A percentile compares a stretch with the other conserved stretches of the same genome.
Evolutionary conservation across 805 yeast genomes (phyloP).

Genomic region (Candida loeiensis): DNA sequence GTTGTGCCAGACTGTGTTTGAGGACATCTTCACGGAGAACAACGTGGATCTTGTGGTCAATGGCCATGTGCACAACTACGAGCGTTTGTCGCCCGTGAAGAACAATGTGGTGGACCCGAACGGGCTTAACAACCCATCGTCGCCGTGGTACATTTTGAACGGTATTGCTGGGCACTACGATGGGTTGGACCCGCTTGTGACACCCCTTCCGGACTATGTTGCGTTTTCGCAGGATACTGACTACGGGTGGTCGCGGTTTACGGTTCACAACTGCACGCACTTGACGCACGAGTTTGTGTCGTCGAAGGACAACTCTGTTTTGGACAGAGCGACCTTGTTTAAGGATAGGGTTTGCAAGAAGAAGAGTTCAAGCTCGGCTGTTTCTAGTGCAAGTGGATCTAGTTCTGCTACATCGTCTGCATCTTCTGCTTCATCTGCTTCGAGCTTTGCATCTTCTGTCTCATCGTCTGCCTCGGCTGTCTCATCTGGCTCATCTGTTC

Average conservation of each 20-base stretch:
- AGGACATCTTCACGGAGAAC: conserved; percentile 10
- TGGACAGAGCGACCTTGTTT: conserved; percentile 15
- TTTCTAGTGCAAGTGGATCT: neutral
- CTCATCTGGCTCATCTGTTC: conserved; percentile 2
- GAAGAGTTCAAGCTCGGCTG: neutral
- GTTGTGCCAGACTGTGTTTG: conserved; percentile 14
- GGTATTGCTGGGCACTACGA: conserved; percentile 17
- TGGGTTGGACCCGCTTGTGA: conserved; percentile 11
- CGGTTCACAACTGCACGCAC: conserved; percentile 16
- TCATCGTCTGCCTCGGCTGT: neutral
- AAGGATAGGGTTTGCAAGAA: conserved; percentile 9
- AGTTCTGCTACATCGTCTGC: neutral
- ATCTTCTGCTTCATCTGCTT: too few relatives aligned
- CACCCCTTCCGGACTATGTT: conserved; percentile 13
- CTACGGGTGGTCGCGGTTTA: conserved; percentile 15
- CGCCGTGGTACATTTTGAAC: conserved; percentile 16
- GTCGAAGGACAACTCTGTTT: conserved; percentile 12
- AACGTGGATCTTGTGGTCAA: conserved; percentile 13
- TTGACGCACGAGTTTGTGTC: conserved; percentile 15
- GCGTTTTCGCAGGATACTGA: conserved; percentile 13
- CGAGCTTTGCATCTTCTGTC: conserved; percentile 1
- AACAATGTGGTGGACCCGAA: conserved; percentile 12
- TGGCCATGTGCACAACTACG: conserved; percentile 16
- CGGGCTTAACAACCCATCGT: conserved; percentile 14
- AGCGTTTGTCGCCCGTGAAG: conserved; percentile 12